A percentile compares a stretch with the other conserved stretches of the same genome.
Evolutionary conservation across 176 grass and related monocot genomes (phyloP).

Genomic region (Tillandsia leiboldiana): DNA sequence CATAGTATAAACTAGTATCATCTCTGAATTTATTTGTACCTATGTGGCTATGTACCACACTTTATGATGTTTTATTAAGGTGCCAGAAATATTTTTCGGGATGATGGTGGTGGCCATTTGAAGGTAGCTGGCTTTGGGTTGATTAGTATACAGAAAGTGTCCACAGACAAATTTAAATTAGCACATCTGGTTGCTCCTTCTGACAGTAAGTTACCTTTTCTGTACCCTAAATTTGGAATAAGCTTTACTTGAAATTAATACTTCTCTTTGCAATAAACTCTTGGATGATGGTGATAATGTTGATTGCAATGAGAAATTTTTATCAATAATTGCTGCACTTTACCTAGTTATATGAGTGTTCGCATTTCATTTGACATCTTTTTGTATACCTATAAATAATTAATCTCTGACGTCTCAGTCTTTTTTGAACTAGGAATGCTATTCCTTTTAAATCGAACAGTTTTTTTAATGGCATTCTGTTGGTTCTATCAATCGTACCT

Average conservation of each 20-base stretch:
- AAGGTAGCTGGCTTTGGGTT: constrained; percentile 83
- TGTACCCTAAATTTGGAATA: background rate
- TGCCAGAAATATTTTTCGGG: constrained; percentile 92
- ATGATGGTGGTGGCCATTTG: constrained; percentile 74
- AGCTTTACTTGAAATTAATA: background rate
- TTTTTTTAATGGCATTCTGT: background rate
- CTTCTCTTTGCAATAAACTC: background rate
- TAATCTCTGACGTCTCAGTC: too few relatives aligned
- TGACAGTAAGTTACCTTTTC: constrained; percentile 52
- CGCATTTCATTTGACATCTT: too few relatives aligned
- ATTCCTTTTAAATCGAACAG: background rate
- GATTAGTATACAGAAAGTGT: constrained; percentile 53
- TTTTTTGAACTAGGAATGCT: too few relatives aligned
- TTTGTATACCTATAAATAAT: too few relatives aligned
- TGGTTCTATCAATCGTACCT: background rate
- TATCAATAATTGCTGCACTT: background rate
- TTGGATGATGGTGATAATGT: background rate
- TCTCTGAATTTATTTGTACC: background rate
- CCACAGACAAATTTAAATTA: constrained; percentile 52
- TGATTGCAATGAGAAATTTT: background rate
- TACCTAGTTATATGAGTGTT: background rate
- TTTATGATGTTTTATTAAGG: constrained; percentile 75
- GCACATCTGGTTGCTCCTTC: constrained; percentile 28
- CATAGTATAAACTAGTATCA: constrained; percentile 25
- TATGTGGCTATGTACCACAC: background rate